Percentiles rank a stretch among this genome's conserved stretches.
Conservation (phyloP, 225 moss, liverwort and hornwort species). For the Physcomitrellopsis africana region DNA sequence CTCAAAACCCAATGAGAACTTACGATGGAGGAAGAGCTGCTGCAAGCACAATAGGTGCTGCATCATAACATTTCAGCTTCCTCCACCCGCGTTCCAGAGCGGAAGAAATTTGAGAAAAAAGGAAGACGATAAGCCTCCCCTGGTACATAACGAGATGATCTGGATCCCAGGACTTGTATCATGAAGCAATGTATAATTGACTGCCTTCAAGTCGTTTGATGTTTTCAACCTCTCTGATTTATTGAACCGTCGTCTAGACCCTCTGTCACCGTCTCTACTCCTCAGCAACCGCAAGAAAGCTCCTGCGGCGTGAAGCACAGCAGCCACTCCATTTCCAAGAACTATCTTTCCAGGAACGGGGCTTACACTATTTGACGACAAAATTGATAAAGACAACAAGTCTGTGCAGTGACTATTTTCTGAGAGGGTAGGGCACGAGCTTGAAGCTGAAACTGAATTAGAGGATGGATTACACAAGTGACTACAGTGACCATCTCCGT, state of each 20-base stretch:
- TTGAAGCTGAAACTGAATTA: conserved; percentile 40
- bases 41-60: conserved; percentile 46
- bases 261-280: conserved; percentile 31
- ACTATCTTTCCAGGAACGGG: conserved; percentile 45
- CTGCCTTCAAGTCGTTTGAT: conserved; percentile 24
- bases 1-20: conserved; percentile 28
- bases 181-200: conserved; percentile 15
- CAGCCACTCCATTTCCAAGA: conserved; percentile 56
- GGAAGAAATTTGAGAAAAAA: conserved; percentile 47
- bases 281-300: conserved; percentile 52
- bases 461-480: conserved; percentile 21
- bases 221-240: conserved; percentile 19
- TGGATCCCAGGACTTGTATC: conserved; percentile 22
- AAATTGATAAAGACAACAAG: conserved; percentile 31
- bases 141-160: conserved; percentile 33
- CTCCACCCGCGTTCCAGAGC: conserved; percentile 55
- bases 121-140: conserved; percentile 30
- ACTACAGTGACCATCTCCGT: conserved; percentile 28
- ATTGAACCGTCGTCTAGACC: conserved; percentile 31
- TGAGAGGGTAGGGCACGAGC: conserved; percentile 29
- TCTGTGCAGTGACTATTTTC: conserved; percentile 26
- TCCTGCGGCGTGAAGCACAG: conserved; percentile 52
- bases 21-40: conserved; percentile 61
- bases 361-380: conserved; percentile 31
- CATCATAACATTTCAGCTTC: conserved; percentile 46